phyloP scores from a whole-genome alignment of 192 early-diverging fungal species.

The Phycomyces blakesleeanus region DNA sequence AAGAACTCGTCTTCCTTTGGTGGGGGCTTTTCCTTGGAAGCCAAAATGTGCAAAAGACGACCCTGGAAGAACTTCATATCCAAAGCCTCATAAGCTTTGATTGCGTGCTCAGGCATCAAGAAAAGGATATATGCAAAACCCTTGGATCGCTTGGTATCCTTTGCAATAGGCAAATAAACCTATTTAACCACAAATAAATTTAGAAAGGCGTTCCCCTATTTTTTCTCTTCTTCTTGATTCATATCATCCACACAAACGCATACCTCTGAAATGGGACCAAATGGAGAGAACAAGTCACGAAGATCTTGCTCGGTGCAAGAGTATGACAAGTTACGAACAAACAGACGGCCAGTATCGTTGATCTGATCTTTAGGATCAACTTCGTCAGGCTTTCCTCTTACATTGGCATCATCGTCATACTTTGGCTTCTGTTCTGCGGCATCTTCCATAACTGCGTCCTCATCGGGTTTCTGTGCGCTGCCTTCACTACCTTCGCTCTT shows the following conservation, averaged over 20 bases:
- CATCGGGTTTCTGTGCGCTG: neutral
- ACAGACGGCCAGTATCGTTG: constrained; percentile 91
- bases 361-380: constrained; percentile 63
- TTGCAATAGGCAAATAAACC: constrained; percentile 92
- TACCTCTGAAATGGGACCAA: constrained; percentile 87
- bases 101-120: constrained; percentile 89
- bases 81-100: constrained; percentile 78
- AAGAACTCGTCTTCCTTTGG: constrained; percentile 50
- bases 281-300: constrained; percentile 73
- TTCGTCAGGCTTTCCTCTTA: constrained; percentile 31
- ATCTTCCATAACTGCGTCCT: constrained; percentile 10
- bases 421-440: constrained; percentile 18
- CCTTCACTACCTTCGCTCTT: neutral
- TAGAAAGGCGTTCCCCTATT: too few relatives aligned
- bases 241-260: neutral
- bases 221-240: too few relatives aligned
- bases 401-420: neutral
- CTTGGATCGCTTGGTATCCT: constrained; percentile 88
- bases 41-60: constrained; percentile 82
- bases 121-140: constrained; percentile 91
- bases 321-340: constrained; percentile 92
- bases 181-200: constrained; percentile 3
- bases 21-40: constrained; percentile 82
- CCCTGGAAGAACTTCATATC: constrained; percentile 90
- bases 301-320: constrained; percentile 86